Conservation (phyloP, 1,284 basidiomycete species). For the Trametes polyzona region DNA sequence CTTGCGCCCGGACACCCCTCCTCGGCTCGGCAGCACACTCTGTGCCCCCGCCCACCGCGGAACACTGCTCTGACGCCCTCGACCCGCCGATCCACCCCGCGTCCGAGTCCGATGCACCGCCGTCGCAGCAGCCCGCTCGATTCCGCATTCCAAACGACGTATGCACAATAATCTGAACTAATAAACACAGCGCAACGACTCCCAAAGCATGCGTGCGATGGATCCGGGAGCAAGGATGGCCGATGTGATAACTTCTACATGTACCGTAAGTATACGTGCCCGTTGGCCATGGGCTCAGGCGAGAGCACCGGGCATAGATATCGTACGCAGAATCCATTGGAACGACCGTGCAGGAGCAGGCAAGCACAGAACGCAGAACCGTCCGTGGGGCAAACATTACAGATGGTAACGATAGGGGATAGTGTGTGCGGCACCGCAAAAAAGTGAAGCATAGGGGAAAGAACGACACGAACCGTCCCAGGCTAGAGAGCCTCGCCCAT, state of each 20-base stretch:
- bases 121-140: not conserved
- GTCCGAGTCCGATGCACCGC: not conserved
- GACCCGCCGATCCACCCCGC: too few relatives aligned
- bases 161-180: slow-evolving; percentile 24
- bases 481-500: slow-evolving; percentile 35
- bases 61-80: too few relatives aligned
- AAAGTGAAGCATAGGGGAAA: not conserved
- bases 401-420: not conserved
- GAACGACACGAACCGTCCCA: not conserved
- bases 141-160: not conserved
- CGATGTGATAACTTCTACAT: not conserved
- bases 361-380: not conserved
- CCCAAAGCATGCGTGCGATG: not conserved
- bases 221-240: not conserved
- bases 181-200: slow-evolving; percentile 16
- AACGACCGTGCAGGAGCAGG: slow-evolving; percentile 11
- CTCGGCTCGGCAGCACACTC: too few relatives aligned
- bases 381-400: slow-evolving; percentile 17
- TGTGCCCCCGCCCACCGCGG: too few relatives aligned
- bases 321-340: slow-evolving; percentile 14
- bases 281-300: not conserved
- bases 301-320: slow-evolving; percentile 1
- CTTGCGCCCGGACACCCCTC: too few relatives aligned
- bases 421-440: not conserved
- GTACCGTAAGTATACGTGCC: not conserved